Base-by-base conservation (phyloP, 352 stramenopile species). In the Hyphochytrium catenoides region DNA sequence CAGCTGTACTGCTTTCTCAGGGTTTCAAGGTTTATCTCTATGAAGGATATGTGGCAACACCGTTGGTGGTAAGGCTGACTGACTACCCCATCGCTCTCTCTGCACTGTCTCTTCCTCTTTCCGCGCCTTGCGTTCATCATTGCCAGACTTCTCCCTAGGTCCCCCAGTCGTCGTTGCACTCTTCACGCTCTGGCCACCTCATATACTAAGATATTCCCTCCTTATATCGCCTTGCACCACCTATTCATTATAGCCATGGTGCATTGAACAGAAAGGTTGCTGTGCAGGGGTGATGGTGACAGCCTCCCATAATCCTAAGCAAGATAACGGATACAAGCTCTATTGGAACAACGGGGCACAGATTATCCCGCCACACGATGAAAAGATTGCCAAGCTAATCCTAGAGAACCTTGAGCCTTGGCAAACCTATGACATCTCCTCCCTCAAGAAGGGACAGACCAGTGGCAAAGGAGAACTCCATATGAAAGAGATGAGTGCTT, bases 251-350 rank as follows among this genome's bases (percentile, higher is more conserved):
- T 48, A 64, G 52, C 70, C 70, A 9, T 84, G 73, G 38, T 69
- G 51, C 41, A 72, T 87, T 8, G 53, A 83, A 37, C 55, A 75
- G 32, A 76, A 76, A 41, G 40, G 55, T 23, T 79, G 67, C 23
- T 68, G 62, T 2, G 71, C 66, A 2, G 81, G 81, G 16, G 61
- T 93, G 21, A 93, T 93, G 78, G 74, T 92, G 30, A 93, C 82
- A 17, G 90, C 89, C 14, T 95, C 78, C 34, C 91, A 98, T 57
- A 98, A 98, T 65, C 91, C 91, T 5, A 95, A 95, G 54, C n/a
- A 62, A 4, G 91, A 98, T 65, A 83, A 95, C 57, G 91, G 91
- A 25, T 97, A 95, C 64, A 98, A 98, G 51, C 71, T 94, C 0
- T 94, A 93, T 54, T 91, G 79, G 71, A 54, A 46, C 29, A 92